phyloP scores from a whole-genome alignment of 1,139 yeast species.

The Geotrichum histeridarum region DNA sequence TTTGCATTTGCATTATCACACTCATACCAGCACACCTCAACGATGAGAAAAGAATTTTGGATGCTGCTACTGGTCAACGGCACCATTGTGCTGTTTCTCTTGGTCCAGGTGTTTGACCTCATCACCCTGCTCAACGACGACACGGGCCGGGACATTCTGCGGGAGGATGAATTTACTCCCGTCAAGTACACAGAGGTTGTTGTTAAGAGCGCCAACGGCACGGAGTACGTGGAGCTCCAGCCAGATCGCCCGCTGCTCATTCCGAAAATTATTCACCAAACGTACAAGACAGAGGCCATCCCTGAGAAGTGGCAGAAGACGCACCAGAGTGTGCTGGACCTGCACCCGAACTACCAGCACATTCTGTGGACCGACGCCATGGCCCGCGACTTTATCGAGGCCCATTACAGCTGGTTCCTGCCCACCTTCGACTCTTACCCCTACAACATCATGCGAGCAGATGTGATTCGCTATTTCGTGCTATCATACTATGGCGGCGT shows the following conservation, averaged over 20 bases:
- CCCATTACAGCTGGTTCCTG: slow-evolving; percentile 82
- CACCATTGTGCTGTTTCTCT: slow-evolving; percentile 48
- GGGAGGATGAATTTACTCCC: slow-evolving; percentile 50
- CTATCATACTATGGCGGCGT: slow-evolving; percentile 82
- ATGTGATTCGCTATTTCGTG: slow-evolving; percentile 85
- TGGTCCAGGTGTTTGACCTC: slow-evolving; percentile 66
- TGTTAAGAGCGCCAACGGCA: slow-evolving; percentile 7
- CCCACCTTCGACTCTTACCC: slow-evolving; percentile 70
- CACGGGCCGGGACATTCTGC: slow-evolving; percentile 57
- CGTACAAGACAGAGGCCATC: slow-evolving; percentile 70
- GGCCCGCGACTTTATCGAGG: slow-evolving; percentile 71
- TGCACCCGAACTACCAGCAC: slow-evolving; percentile 84
- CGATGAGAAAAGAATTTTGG: slow-evolving; percentile 31
- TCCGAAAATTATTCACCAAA: slow-evolving; percentile 90
- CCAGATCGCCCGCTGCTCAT: slow-evolving; percentile 42
- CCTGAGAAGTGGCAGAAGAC: slow-evolving; percentile 81
- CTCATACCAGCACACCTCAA: not conserved
- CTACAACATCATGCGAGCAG: slow-evolving; percentile 85
- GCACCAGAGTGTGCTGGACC: slow-evolving; percentile 65
- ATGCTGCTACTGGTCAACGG: slow-evolving; percentile 31
- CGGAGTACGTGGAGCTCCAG: not conserved
- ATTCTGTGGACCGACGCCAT: slow-evolving; percentile 82
- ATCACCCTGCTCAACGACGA: slow-evolving; percentile 73
- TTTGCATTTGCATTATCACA: not conserved
- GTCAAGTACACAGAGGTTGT: slow-evolving; percentile 22